These are phyloP conservation scores for Neurospora sp. DNA, from an alignment of 495 filamentous ascomycete genomes.

Conservation along the genomic window DNA sequence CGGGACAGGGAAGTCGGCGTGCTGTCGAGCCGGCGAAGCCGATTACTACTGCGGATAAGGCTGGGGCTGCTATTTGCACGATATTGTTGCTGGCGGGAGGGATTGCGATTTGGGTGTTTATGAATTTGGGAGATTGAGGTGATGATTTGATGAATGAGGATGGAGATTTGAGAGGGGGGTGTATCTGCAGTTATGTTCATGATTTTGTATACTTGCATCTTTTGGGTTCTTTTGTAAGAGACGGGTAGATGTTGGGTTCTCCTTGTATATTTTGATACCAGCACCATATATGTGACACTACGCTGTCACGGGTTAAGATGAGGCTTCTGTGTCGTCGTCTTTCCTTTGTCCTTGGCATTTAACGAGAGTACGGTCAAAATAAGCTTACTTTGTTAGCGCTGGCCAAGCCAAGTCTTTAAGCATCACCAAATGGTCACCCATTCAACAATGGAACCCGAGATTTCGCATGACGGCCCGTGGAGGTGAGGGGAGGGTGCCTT, in stretches of 20 bases:
- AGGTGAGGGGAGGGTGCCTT: no score
- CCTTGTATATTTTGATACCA: not conserved
- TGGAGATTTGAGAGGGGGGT: not conserved
- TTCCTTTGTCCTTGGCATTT: not conserved
- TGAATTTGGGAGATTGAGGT: constrained; percentile 20
- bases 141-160: not conserved
- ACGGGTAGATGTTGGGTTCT: not conserved
- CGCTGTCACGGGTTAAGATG: not conserved
- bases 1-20: constrained; percentile 3
- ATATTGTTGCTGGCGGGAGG: constrained; percentile 12
- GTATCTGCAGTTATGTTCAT: not conserved
- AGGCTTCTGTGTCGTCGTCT: not conserved
- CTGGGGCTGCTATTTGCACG: constrained; percentile 20
- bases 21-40: constrained; percentile 1
- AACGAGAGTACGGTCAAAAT: not conserved
- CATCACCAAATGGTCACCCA: not conserved
- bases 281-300: not conserved
- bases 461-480: no score
- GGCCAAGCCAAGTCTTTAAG: not conserved
- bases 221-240: not conserved
- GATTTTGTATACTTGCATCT: not conserved
- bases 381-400: not conserved
- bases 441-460: not conserved
- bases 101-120: constrained; percentile 16
- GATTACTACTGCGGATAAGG: constrained; percentile 17